Percentiles rank a stretch among this genome's conserved stretches.
Conservation (phyloP, 768 basidiomycete species). For the Suillus bovinus region DNA sequence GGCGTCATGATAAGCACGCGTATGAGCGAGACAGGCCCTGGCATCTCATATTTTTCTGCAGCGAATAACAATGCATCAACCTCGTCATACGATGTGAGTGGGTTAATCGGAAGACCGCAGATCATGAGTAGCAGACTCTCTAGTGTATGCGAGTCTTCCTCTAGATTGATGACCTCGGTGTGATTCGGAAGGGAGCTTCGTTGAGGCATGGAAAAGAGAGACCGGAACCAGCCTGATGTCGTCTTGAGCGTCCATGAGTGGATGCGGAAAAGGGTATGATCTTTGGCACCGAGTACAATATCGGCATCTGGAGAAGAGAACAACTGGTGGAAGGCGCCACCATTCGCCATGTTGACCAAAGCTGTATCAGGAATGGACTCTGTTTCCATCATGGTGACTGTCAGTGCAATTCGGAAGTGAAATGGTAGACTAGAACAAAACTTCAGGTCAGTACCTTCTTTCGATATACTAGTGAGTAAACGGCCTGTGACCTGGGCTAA, state of each 20-base stretch:
- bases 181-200: slow-evolving; percentile 10
- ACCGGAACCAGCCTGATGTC: slow-evolving; percentile 66
- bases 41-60: slow-evolving; percentile 73
- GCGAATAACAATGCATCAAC: slow-evolving; percentile 61
- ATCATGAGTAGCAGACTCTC: slow-evolving; percentile 61
- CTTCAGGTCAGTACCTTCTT: not conserved
- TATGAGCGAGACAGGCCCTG: slow-evolving; percentile 59
- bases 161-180: slow-evolving; percentile 48
- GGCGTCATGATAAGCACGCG: slow-evolving; percentile 58
- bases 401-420: slow-evolving; percentile 15
- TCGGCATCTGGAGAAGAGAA: slow-evolving; percentile 60
- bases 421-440: not conserved
- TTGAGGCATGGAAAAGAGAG: slow-evolving; percentile 62
- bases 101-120: slow-evolving; percentile 55
- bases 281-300: slow-evolving; percentile 52
- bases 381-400: not conserved
- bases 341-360: not conserved
- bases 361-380: not conserved
- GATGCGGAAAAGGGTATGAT: slow-evolving; percentile 54
- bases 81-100: slow-evolving; percentile 49
- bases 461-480: not conserved
- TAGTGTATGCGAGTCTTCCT: slow-evolving; percentile 56
- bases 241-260: slow-evolving; percentile 62
- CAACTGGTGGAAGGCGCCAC: slow-evolving; percentile 37
- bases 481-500: not conserved